Base-by-base conservation (phyloP, 2,329 filamentous ascomycete species). In the Curvularia spicifera region DNA sequence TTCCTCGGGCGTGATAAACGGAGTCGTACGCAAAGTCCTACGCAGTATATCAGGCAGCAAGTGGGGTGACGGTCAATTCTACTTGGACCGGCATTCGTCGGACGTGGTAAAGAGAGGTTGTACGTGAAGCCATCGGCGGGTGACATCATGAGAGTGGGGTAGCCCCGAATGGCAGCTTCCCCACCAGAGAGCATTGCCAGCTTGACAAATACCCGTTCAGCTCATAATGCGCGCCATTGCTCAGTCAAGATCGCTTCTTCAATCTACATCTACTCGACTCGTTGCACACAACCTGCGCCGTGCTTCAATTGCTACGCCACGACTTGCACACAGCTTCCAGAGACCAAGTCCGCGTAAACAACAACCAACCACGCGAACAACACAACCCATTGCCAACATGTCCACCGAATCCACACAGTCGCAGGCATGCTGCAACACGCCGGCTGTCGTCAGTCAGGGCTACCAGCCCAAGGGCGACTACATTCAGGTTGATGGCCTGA, bases 391-490 rank as follows among this genome's bases (percentile, higher is more conserved):
- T 20, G 63, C 58, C 59, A 71, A 44, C 7, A 73, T 77, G 74
- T 75, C 74, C 22, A 73, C 67, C 2, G 68, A 75, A 62, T 74
- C 72, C 37, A 76, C 73, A 39, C 74, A 77, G 39, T 74, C 71
- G 39, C 65, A 75, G 63, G 74, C 74, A 28, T 77, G 74, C 76
- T 84, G 82, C 75, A 81, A 79, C 63, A 78, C 82, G 18, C 82
- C 82, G 12, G 80, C 81, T 6, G 78, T 83, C 43, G 76, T 82
- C 13, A 70, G 70, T 65, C 77, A 81, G 56, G 79, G 76, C 67
- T 88, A 87, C 75, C 73, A 83, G 66, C 75, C 78, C 59, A 87
- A 87, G 75, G 86, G 86, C 51, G 77, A 83, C 65, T 88, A 83
- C 70, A 85, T 82, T 66, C 83, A 81, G 56, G 78, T 86, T 68